Base-by-base conservation (phyloP, 208 protist genomes). In the Herpetomonas tarakana region DNA sequence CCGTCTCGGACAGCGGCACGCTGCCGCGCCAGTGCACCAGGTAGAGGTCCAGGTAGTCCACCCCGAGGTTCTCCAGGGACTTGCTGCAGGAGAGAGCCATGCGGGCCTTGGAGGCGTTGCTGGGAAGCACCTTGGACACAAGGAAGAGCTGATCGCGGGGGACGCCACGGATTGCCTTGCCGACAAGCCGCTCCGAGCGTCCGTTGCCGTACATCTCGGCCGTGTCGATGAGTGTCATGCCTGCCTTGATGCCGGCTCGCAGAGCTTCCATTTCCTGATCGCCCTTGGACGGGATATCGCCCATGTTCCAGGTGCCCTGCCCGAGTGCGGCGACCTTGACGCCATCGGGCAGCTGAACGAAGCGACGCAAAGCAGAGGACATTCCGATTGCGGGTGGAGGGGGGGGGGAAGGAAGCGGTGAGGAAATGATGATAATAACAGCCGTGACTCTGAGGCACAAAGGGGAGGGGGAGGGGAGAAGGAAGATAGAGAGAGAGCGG, bases 91-190 rank as follows among this genome's bases (percentile, higher is more conserved):
- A 84, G 39, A 59, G 44, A 51, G 78, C 70, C 7, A 98, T 93
- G 53, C 83, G 26, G 44, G 80, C 59, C 16, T 66, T 74, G 19
- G 71, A 63, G 27, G 97, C 94, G 58, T 93, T 86, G 4, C 69
- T 92, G 21, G 95, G 94, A 62, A 90, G 91, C 49, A 98, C 72
- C 65, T 98, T 98, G 7, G 87, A 93, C 0, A 93, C 95, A 27
- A 98, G 57, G 54, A 93, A 98, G 29, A 97, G 59, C 46, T 93
- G 71, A 14, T 96, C 88, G 21, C 95, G 78, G 2, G 62, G 55
- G 6, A 39, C 51, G n/a, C 45, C 41, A 1, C 56, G 44, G 38
- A 82, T 82, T 24, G 66, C 76, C 52, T 77, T 61, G 2, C 59
- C 71, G n/a, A 78, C 62, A 26, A 82, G 62, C 39, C 53, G n/a